Conservation (phyloP, 2,329 filamentous ascomycete genomes). For the Cercospora sp. region DNA sequence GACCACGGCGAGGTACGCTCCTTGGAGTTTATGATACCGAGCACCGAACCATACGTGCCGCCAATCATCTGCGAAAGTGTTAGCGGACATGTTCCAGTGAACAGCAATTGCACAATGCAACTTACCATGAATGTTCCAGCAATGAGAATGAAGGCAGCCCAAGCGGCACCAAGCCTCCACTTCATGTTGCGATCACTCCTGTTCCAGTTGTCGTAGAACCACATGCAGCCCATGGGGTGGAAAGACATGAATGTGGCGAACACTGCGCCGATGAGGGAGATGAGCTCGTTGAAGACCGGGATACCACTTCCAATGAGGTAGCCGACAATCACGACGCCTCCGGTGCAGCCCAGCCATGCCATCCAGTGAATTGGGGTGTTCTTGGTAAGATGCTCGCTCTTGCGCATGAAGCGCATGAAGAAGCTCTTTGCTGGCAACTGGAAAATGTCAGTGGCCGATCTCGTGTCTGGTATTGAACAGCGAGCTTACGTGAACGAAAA, state of each 20-base stretch:
- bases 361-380: conserved; percentile 31
- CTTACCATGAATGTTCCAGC: conserved; percentile 41
- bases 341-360: conserved; percentile 28
- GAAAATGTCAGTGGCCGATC: neutral
- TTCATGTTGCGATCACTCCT: conserved; percentile 13
- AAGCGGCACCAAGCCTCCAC: conserved; percentile 19
- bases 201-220: conserved; percentile 47
- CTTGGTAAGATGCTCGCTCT: conserved; percentile 28
- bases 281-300: conserved; percentile 31
- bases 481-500: conserved; percentile 32
- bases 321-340: conserved; percentile 25
- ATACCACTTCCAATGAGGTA: conserved; percentile 32
- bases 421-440: conserved; percentile 33
- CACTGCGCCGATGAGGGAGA: conserved; percentile 31
- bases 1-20: conserved; percentile 27
- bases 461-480: neutral
- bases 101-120: neutral
- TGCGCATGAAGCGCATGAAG: conserved; percentile 34
- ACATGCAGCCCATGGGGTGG: conserved; percentile 44
- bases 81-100: neutral
- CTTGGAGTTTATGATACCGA: conserved; percentile 40
- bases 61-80: conserved; percentile 38
- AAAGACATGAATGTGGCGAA: conserved; percentile 31
- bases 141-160: conserved; percentile 38
- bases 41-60: conserved; percentile 49